Evolutionary conservation across 257 asterid species (phyloP), one percentile per base, ranked within the genome.

Genomic region (Lycium barbarum): DNA sequence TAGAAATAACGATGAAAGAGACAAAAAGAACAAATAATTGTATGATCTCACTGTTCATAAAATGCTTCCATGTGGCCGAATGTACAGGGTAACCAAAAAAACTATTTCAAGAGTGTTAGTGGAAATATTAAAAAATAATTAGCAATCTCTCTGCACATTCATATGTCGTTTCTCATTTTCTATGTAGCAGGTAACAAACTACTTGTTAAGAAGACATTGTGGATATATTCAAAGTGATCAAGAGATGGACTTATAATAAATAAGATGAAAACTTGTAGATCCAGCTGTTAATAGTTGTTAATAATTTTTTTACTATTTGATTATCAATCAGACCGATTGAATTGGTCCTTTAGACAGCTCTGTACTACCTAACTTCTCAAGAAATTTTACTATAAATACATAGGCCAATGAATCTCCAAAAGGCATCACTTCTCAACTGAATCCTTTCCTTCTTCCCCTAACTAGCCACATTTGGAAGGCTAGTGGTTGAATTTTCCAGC

Each of bases 121-220:
- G 55, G 55, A 9, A 49, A 49, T 49, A 49, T 49, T 8, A 49
- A 49, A 49, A 17, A 55, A 3, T 55, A 71, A 18, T 1, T 71
- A 71, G 22, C 55, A 68, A 36, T 68, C 13, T 14, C 53, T 68
- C 6, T 7, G 76, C 35, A 40, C 55, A 71, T 38, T 71, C 79
- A 0, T n/a, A n/a, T 72, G 58, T n/a, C 10, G 36, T 71, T 43
- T 71, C 57, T 18, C 9, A 45, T n/a, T n/a, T 45, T 43, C 18
- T 18, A 20, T 71, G 79, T 72, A 45, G 58, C 35, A 72, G 80
- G 36, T 72, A 72, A 73, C 80, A 9, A 72, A 43, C 57, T 43
- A 43, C 36, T 43, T 72, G 80, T 45, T 9, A 72, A 9, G 18
- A 71, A 71, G 80, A 72, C 43, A 72, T 18, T 40, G 6, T 74